A percentile compares a stretch with the other conserved stretches of the same genome.
phyloP scores from a whole-genome alignment of 768 basidiomycete genomes.

The Calocera cornea region DNA sequence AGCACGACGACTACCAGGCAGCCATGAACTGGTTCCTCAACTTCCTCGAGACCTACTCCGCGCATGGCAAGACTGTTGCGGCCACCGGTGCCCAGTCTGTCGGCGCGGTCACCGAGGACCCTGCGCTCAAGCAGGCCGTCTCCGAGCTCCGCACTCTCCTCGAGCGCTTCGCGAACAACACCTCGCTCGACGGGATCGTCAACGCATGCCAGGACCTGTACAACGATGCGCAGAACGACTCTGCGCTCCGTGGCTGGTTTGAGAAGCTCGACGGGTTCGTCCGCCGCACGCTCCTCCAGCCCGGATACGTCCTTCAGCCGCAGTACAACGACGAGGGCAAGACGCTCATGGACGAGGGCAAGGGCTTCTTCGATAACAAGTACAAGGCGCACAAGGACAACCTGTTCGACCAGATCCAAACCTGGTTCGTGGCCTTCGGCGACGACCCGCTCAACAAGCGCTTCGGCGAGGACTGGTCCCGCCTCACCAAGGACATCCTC shows the following conservation, averaged over 20 bases:
- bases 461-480: constrained; percentile 71
- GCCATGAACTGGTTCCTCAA: constrained; percentile 60
- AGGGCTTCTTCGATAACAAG: constrained; percentile 61
- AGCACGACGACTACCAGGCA: constrained; percentile 79
- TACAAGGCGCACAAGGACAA: constrained; percentile 70
- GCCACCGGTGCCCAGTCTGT: constrained; percentile 25
- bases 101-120: constrained; percentile 33
- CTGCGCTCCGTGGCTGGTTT: constrained; percentile 65
- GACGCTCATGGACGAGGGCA: constrained; percentile 54
- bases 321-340: constrained; percentile 52
- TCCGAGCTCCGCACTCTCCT: constrained; percentile 63
- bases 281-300: constrained; percentile 63
- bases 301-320: constrained; percentile 76
- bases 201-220: constrained; percentile 59
- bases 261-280: constrained; percentile 44
- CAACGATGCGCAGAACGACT: constrained; percentile 60
- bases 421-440: constrained; percentile 76
- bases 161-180: constrained; percentile 77
- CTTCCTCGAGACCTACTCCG: constrained; percentile 47
- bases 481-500: constrained; percentile 70
- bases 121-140: constrained; percentile 41
- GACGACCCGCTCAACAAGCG: constrained; percentile 72
- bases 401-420: constrained; percentile 51
- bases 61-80: constrained; percentile 34
- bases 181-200: constrained; percentile 51